A percentile compares a stretch with the other conserved stretches of the same genome.
Conservation (phyloP, 129 eudicot genomes). For the Kitagawia praeruptora region DNA sequence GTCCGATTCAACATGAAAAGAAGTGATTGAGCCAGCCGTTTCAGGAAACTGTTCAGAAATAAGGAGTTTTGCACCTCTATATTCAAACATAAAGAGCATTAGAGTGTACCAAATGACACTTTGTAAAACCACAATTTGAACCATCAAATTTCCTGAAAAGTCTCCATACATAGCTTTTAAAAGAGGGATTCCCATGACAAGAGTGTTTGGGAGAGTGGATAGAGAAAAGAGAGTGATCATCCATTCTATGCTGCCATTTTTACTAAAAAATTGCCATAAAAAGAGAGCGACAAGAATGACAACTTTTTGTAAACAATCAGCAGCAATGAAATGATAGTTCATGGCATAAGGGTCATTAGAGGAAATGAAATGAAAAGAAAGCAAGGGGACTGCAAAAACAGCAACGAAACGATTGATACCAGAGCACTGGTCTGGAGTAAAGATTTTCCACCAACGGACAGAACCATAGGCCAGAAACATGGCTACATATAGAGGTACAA, state of each 20-base stretch:
- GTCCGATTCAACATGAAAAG: conserved; percentile 82
- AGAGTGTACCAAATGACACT: conserved; percentile 92
- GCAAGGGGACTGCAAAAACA: conserved; percentile 84
- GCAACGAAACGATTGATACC: conserved; percentile 96
- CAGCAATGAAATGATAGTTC: conserved; percentile 90
- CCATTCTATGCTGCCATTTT: conserved; percentile 76
- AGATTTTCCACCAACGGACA: conserved; percentile 93
- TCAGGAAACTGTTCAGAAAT: conserved; percentile 88
- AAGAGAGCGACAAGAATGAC: conserved; percentile 60
- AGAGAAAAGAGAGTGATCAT: conserved; percentile 85
- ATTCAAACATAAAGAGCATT: conserved; percentile 84
- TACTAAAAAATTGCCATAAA: conserved; percentile 62
- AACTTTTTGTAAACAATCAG: conserved; percentile 77
- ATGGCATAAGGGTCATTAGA: conserved; percentile 65
- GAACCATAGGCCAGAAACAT: conserved; percentile 93
- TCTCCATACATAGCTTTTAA: conserved; percentile 96
- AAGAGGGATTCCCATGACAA: conserved; percentile 92
- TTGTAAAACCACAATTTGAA: conserved; percentile 84
- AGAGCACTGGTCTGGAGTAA: conserved; percentile 96
- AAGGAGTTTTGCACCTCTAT: conserved; percentile 70
- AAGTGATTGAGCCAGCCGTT: conserved; percentile 73
- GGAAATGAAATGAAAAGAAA: conserved; percentile 89
- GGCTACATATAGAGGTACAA: conserved; percentile 81
- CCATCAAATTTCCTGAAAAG: conserved; percentile 76
- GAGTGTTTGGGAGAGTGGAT: conserved; percentile 90